Evolutionary conservation across 1,284 basidiomycete species (phyloP).

Genomic region (Cryptococcus sp.): DNA sequence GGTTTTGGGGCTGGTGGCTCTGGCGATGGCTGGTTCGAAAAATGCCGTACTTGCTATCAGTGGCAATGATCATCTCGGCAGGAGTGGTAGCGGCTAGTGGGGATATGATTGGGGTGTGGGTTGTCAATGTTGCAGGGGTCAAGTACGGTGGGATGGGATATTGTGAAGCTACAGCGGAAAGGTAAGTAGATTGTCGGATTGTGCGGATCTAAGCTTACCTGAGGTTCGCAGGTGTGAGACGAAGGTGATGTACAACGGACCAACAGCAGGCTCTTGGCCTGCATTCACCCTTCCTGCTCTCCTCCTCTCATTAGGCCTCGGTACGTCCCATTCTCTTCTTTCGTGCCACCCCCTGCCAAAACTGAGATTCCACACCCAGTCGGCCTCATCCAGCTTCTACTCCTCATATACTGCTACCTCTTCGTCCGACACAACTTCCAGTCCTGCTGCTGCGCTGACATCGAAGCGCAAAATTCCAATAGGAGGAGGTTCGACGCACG

Average conservation of each 20-base stretch:
- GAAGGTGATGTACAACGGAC: constrained; percentile 8
- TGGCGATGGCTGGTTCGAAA: constrained; percentile 13
- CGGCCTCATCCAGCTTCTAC: constrained; percentile 7
- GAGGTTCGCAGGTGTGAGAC: constrained; percentile 1
- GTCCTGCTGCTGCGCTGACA: constrained; percentile 8
- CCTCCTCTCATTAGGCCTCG: constrained; percentile 5
- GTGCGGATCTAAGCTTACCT: too few relatives aligned
- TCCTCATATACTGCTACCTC: constrained; percentile 3
- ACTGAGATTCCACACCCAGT: constrained; percentile 3
- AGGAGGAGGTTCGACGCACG: background rate
- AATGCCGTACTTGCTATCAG: constrained; percentile 10
- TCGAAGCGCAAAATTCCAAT: constrained; percentile 3
- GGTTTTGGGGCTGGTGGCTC: constrained; percentile 5
- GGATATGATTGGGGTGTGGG: constrained; percentile 7
- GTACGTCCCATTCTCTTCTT: constrained; percentile 4
- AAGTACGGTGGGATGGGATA: constrained; percentile 14
- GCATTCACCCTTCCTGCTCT: constrained; percentile 7
- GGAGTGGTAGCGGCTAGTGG: constrained; percentile 12
- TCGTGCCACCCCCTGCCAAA: background rate
- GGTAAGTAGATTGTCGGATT: constrained; percentile 2
- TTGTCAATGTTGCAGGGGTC: constrained; percentile 1
- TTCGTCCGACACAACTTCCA: constrained; percentile 7
- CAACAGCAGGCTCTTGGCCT: background rate
- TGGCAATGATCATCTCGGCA: constrained; percentile 4
- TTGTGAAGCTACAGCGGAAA: constrained; percentile 4